Evolutionary conservation across 2,329 filamentous ascomycete genomes (phyloP), one percentile per base, ranked within the genome.

Genomic region (Scedosporium aurantiacum): DNA sequence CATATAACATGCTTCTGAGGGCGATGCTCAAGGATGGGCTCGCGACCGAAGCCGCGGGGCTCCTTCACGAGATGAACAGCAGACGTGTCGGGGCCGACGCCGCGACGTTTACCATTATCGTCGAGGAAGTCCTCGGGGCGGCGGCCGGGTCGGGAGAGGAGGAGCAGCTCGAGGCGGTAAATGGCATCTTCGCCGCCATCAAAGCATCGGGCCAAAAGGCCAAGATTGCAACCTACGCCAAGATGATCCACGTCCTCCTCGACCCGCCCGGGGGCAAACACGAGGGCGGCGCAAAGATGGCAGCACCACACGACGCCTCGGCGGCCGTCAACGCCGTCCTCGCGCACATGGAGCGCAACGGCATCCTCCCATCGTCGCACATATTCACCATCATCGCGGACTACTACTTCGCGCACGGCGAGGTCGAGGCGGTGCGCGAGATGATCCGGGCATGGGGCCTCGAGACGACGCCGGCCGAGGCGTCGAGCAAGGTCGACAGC

Each of bases 301-400:
- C 32, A 10, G n/a, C n/a, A n/a, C 32, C 32, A 4, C 32, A 74
- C 50, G 70, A 73, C 1, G 82, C 84, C 61, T 80, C 89, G 14
- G 78, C 80, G 54, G 78, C 78, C 1, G 78, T 93, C 23, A 54
- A 63, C 28, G 60, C 32, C 5, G 58, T 65, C 6, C 77, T 91
- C 52, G 72, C 76, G 1, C 82, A 87, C 70, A 88, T 94, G 79
- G 73, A 75, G 58, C 66, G 68, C 5, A 73, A 77, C 25, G 79
- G 80, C 21, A 68, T 87, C 52, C 70, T 78, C 57, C 78, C 84
- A 2, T 82, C 82, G 3, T 72, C 83, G 1, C 81, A 90, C 66
- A 88, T 91, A 68, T 89, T 89, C 75, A 92, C 89, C 25, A 88
- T 87, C 67, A 80, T 94, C 21, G 76, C 89, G 55, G 82, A 86